Conservation (phyloP, 1,139 yeast species). For the Candida tetrigidarum region DNA sequence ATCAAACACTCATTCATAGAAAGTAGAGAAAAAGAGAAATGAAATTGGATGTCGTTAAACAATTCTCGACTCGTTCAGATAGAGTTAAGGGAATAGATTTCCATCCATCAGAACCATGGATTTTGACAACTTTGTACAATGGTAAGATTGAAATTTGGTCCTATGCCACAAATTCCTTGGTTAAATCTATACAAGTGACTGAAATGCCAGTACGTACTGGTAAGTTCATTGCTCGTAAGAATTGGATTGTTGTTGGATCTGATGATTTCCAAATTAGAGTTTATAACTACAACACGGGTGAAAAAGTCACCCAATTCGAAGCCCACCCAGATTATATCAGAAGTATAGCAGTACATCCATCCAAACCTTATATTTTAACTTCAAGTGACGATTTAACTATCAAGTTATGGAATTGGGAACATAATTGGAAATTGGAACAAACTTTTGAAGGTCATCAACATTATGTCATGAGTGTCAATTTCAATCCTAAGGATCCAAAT, state of each 20-base stretch:
- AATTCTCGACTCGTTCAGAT: slow-evolving; percentile 86
- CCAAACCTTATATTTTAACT: slow-evolving; percentile 86
- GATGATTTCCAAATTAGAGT: slow-evolving; percentile 95
- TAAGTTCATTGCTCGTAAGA: slow-evolving; percentile 91
- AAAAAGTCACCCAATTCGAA: slow-evolving; percentile 91
- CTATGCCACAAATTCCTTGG: slow-evolving; percentile 70
- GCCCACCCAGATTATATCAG: slow-evolving; percentile 98
- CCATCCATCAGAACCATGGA: slow-evolving; percentile 99
- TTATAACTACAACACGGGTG: slow-evolving; percentile 94
- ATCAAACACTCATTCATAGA: not conserved
- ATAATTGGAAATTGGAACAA: slow-evolving; percentile 87
- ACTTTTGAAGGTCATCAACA: slow-evolving; percentile 96
- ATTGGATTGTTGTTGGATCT: slow-evolving; percentile 96
- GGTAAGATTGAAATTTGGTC: slow-evolving; percentile 93
- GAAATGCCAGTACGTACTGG: slow-evolving; percentile 97
- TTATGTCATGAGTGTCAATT: slow-evolving; percentile 91
- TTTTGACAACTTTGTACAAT: slow-evolving; percentile 81
- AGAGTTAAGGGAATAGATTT: slow-evolving; percentile 98
- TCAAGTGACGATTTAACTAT: slow-evolving; percentile 92
- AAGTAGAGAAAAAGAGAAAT: slow-evolving; percentile 20
- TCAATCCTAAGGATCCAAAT: slow-evolving; percentile 97
- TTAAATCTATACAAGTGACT: slow-evolving; percentile 73
- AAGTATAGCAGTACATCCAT: slow-evolving; percentile 91
- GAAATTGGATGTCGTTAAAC: slow-evolving; percentile 65
- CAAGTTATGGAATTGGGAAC: slow-evolving; percentile 98